These are phyloP conservation scores for Beta corolliflora DNA, from an alignment of 179 eudicot species.

Conservation along the genomic window DNA sequence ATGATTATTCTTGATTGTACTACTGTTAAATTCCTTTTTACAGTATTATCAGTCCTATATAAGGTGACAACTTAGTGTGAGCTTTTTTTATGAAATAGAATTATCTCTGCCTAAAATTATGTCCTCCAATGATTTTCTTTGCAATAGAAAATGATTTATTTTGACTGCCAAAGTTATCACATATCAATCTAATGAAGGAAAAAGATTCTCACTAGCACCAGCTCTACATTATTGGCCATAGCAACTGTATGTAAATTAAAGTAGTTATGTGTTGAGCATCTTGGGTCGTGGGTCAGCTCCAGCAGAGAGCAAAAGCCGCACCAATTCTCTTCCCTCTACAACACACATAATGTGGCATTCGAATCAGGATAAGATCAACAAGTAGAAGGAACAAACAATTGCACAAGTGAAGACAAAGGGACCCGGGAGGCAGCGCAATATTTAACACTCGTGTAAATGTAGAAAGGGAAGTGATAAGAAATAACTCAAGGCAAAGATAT, in stretches of 20 bases:
- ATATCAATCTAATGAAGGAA: too few species aligned
- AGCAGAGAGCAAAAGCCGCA: constrained; percentile 73
- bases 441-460: not conserved
- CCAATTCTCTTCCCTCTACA: constrained; percentile 94
- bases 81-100: too few species aligned
- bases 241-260: constrained; percentile 74
- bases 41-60: too few species aligned
- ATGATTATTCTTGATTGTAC: too few species aligned
- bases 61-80: too few species aligned
- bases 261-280: constrained; percentile 84
- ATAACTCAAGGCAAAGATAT: not conserved
- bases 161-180: too few species aligned
- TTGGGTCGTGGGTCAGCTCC: constrained; percentile 90
- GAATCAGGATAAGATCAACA: not conserved
- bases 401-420: not conserved
- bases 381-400: not conserved
- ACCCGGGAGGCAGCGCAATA: not conserved
- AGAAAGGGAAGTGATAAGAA: not conserved
- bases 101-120: too few species aligned
- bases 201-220: constrained; percentile 65
- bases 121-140: too few species aligned
- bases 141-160: too few species aligned
- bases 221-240: constrained; percentile 85
- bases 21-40: too few species aligned
- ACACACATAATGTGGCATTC: constrained; percentile 6